Evolutionary conservation across 306 rosid genomes (phyloP), one percentile per base, ranked within the genome.

Genomic region (Dalbergia oliveri): DNA sequence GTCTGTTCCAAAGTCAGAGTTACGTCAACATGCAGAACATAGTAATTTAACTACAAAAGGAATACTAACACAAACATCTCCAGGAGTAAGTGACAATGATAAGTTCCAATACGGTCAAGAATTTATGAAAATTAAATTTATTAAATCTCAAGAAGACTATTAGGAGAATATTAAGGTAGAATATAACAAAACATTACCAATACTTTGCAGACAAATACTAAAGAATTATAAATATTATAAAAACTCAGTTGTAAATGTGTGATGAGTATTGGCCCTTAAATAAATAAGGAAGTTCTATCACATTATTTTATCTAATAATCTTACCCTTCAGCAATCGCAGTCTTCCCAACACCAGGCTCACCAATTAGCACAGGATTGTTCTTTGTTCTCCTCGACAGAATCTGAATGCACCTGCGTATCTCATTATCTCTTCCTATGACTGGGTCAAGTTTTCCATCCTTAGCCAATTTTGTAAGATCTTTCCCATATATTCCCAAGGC

Each of bases 331-430:
- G 94, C 89, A 64, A 91, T 88, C 5, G 97, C 97, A 82, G 97
- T 91, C 85, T 91, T 91, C 44, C 97, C 97, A 31, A 91, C 97
- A 63, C 97, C 97, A 57, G 94, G 97, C 85, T 91, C 97, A 45
- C 97, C 97, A 72, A 91, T 91, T 33, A 91, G 87, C 66, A 91
- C 97, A 47, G 97, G 97, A 75, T 91, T 91, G 85, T 91, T 91
- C 89, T 91, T 91, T 59, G 97, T 91, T 87, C 97, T 88, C 86
- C 97, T 87, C 18, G 97, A 91, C 15, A 91, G 91, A 76, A 91
- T 91, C 89, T 91, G 92, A 72, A 90, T 91, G 87, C 97, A 91
- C 75, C 94, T 87, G 9, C 94, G 90, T 61, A 91, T 91, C 81
- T 91, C 97, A 85, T 91, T 91, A 72, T 91, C 92, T 79, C 97